phyloP scores from a whole-genome alignment of 2,329 filamentous ascomycete species.

The Neonectria punicea region DNA sequence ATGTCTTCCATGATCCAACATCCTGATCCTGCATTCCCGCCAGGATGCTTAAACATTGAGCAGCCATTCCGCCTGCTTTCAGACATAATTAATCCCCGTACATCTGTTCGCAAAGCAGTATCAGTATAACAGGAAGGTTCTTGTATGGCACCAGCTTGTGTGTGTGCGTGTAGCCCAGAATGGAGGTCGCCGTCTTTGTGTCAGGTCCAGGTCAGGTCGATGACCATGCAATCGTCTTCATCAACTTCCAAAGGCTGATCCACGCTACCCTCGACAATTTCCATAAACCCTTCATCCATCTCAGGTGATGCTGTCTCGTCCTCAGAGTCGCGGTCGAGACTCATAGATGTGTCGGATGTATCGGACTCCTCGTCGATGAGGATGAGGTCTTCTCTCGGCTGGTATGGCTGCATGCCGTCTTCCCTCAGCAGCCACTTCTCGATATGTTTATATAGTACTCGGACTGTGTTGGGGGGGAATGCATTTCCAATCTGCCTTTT shows the following conservation, averaged over 20 bases:
- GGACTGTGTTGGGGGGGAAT: conserved; percentile 71
- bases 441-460: conserved; percentile 60
- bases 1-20: not conserved
- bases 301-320: conserved; percentile 29
- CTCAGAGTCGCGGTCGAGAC: conserved; percentile 13
- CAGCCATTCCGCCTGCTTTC: not conserved
- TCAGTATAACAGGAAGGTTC: conserved; percentile 5
- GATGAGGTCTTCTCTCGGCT: conserved; percentile 34
- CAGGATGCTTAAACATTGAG: conserved; percentile 8
- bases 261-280: conserved; percentile 2
- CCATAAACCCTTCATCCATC: conserved; percentile 40
- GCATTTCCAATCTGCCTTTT: conserved; percentile 82
- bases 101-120: not conserved
- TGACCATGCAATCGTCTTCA: conserved; percentile 24
- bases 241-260: not conserved
- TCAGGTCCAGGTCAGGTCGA: conserved; percentile 42
- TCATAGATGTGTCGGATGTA: conserved; percentile 27
- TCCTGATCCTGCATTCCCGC: conserved; percentile 2
- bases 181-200: not conserved
- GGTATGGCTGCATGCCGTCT: conserved; percentile 50
- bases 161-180: not conserved
- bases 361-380: conserved; percentile 41
- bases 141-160: not conserved
- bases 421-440: conserved; percentile 56
- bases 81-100: conserved; percentile 15